These are phyloP conservation scores for Puccinia triticina DNA, from an alignment of 1,284 basidiomycete species.

Conservation along the genomic window DNA sequence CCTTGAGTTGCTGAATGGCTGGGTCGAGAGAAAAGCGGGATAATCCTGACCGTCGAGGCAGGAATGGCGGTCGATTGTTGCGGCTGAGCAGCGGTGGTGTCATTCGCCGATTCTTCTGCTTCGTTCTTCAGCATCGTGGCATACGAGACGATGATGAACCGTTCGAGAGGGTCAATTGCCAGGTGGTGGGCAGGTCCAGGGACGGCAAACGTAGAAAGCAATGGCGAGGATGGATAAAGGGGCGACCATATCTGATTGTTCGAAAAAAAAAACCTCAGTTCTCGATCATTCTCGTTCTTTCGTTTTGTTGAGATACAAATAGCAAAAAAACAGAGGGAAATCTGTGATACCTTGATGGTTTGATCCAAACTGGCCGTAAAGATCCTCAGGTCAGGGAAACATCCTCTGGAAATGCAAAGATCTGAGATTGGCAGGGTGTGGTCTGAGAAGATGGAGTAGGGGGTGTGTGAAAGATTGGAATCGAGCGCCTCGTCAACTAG, in stretches of 20 bases:
- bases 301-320: constrained; percentile 27
- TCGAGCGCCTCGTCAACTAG: constrained; percentile 17
- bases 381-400: constrained; percentile 72
- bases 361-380: constrained; percentile 84
- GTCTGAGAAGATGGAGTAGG: constrained; percentile 80
- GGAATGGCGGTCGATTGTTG: background rate
- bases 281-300: background rate
- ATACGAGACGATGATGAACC: constrained; percentile 78
- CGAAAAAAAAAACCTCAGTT: background rate
- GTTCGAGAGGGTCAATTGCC: constrained; percentile 79
- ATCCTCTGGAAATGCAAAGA: constrained; percentile 74
- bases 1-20: constrained; percentile 27
- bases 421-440: constrained; percentile 88
- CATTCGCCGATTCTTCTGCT: background rate
- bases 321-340: background rate
- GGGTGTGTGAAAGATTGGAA: constrained; percentile 64
- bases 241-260: constrained; percentile 54
- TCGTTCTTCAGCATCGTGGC: constrained; percentile 40
- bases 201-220: constrained; percentile 57
- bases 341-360: constrained; percentile 75
- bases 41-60: constrained; percentile 23
- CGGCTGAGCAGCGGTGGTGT: background rate
- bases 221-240: constrained; percentile 48
- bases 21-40: constrained; percentile 43
- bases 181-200: constrained; percentile 72